Evolutionary conservation across 331 rosid genomes (phyloP).

Genomic region (Rhamnella rubrinervis): DNA sequence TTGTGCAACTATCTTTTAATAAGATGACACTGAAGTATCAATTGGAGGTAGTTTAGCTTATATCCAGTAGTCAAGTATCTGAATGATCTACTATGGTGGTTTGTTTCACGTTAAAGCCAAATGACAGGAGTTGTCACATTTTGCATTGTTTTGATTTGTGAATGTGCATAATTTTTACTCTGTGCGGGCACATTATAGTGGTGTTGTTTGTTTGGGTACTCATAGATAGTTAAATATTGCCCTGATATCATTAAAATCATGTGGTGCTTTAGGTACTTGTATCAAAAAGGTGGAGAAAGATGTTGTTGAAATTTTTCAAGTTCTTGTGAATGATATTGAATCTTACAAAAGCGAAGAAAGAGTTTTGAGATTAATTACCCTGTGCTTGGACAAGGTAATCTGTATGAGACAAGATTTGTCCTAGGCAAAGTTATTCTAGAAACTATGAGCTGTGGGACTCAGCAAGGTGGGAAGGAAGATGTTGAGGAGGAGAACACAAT

Average conservation of each 20-base stretch:
- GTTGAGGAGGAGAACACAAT: constrained; percentile 33
- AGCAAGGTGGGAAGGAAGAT: constrained; percentile 28
- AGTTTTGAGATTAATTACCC: constrained; percentile 51
- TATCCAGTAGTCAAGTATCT: neutral
- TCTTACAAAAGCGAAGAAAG: constrained; percentile 39
- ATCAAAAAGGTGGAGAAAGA: constrained; percentile 44
- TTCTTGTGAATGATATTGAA: constrained; percentile 36
- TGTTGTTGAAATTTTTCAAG: constrained; percentile 51
- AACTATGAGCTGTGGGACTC: constrained; percentile 50
- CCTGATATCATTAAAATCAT: constrained; percentile 29
- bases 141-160: neutral
- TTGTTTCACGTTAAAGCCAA: neutral
- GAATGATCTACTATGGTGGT: neutral
- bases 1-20: neutral
- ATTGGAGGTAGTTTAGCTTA: neutral
- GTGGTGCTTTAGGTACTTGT: constrained; percentile 60
- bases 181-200: too few species aligned
- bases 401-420: constrained; percentile 65
- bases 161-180: too few species aligned
- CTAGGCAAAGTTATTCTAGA: constrained; percentile 71
- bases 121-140: neutral
- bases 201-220: constrained; percentile 3
- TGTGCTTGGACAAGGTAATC: constrained; percentile 48
- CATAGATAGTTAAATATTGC: constrained; percentile 17
- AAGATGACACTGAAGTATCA: neutral